A percentile compares a stretch with the other conserved stretches of the same genome.
These are phyloP conservation scores for Cladochytrium replicatum DNA, from an alignment of 192 early-diverging fungal species.

Conservation along the genomic window DNA sequence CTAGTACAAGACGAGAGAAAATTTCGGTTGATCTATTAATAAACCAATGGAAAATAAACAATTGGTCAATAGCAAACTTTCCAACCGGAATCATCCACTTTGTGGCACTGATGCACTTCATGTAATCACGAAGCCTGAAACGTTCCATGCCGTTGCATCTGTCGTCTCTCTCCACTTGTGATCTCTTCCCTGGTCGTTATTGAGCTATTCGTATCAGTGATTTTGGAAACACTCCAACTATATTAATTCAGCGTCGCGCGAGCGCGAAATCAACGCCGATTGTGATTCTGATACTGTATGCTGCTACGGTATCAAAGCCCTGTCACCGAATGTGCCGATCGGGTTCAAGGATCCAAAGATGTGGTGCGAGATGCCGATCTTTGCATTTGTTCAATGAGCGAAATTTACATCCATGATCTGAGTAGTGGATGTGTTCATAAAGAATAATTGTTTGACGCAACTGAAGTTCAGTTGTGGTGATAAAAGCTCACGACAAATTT, in stretches of 20 bases:
- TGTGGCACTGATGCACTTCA: too few relatives aligned
- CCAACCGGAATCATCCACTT: too few relatives aligned
- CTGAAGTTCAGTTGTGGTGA: too few relatives aligned
- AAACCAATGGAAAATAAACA: too few relatives aligned
- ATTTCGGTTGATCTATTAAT: too few relatives aligned
- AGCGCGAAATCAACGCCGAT: constrained; percentile 44
- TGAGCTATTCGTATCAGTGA: constrained; percentile 40
- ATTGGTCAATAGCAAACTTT: too few relatives aligned
- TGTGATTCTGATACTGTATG: constrained; percentile 36
- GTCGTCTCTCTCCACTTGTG: constrained; percentile 27
- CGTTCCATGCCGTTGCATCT: too few relatives aligned
- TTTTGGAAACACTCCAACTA: constrained; percentile 49
- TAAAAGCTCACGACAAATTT: too few relatives aligned
- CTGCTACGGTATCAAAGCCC: constrained; percentile 53
- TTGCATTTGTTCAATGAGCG: constrained; percentile 46
- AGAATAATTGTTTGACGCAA: too few relatives aligned
- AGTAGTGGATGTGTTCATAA: too few relatives aligned
- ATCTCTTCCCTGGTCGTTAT: constrained; percentile 47
- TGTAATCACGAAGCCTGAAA: too few relatives aligned
- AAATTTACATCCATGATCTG: too few relatives aligned
- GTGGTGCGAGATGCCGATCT: constrained; percentile 45
- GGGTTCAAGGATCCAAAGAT: constrained; percentile 37
- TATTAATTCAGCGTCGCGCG: constrained; percentile 39
- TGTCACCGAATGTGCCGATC: constrained; percentile 23
- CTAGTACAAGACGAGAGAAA: constrained; percentile 6